Percentiles rank a stretch among this genome's conserved stretches.
Conservation (phyloP, 108 stramenopile genomes). For the Skeletonema marinoi region DNA sequence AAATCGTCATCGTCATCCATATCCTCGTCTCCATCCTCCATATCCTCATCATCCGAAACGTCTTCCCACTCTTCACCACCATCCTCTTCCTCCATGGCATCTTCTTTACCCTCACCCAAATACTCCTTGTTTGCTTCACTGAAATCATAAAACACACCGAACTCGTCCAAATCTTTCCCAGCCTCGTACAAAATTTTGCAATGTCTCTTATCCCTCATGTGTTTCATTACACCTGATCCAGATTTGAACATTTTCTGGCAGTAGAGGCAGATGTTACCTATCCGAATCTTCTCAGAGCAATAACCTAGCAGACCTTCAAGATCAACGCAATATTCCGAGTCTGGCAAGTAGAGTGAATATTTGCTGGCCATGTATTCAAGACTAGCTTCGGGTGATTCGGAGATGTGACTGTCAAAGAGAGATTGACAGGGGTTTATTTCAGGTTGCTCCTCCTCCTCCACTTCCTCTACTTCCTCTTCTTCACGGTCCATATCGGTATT, state of each 20-base stretch:
- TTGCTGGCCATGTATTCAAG: constrained; percentile 71
- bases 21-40: constrained; percentile 44
- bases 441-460: constrained; percentile 63
- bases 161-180: constrained; percentile 91
- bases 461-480: constrained; percentile 18
- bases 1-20: constrained; percentile 71
- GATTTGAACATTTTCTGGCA: constrained; percentile 86
- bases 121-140: constrained; percentile 65
- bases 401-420: constrained; percentile 81
- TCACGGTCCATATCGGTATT: constrained; percentile 8
- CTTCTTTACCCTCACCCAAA: constrained; percentile 22
- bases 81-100: constrained; percentile 30
- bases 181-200: constrained; percentile 91
- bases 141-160: constrained; percentile 97
- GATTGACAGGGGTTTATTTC: constrained; percentile 85
- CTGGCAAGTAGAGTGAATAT: constrained; percentile 94
- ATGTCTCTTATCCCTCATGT: constrained; percentile 87
- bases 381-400: constrained; percentile 60
- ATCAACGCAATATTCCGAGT: constrained; percentile 85
- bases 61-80: not conserved
- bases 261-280: constrained; percentile 91
- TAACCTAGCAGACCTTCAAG: constrained; percentile 86
- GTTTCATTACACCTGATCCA: constrained; percentile 72
- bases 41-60: constrained; percentile 21
- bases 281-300: constrained; percentile 93